These are phyloP conservation scores for Lyophyllum decastes DNA, from an alignment of 768 basidiomycete genomes.

Conservation along the genomic window DNA sequence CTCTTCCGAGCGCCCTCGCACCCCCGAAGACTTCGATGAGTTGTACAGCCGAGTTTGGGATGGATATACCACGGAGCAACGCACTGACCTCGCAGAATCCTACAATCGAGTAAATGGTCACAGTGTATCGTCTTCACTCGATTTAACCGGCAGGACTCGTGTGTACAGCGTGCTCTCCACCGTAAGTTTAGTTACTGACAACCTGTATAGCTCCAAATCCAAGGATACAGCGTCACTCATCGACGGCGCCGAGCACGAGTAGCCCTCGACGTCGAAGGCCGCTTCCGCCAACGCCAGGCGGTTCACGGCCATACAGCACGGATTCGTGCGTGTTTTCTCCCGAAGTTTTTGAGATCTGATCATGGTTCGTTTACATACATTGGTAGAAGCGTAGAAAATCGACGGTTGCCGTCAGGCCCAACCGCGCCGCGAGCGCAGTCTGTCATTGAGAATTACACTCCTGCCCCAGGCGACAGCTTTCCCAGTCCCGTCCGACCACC, in stretches of 20 bases:
- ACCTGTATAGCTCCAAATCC: constrained; percentile 8
- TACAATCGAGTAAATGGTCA: neutral
- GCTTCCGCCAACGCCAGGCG: constrained; percentile 26
- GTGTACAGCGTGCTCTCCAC: constrained; percentile 1
- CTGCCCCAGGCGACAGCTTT: neutral
- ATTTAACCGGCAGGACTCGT: constrained; percentile 11
- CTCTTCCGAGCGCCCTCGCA: constrained; percentile 11
- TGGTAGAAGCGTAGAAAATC: constrained; percentile 4
- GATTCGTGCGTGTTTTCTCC: constrained; percentile 12
- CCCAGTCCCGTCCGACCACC: neutral
- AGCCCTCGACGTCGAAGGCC: constrained; percentile 20
- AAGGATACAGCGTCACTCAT: constrained; percentile 14
- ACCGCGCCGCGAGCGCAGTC: constrained; percentile 6
- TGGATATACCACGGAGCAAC: constrained; percentile 43
- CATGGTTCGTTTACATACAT: neutral
- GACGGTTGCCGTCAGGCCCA: constrained; percentile 9
- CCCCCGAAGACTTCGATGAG: constrained; percentile 55
- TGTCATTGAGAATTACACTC: neutral
- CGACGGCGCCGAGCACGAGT: constrained; percentile 13
- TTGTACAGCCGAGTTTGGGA: constrained; percentile 60
- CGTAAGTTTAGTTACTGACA: neutral
- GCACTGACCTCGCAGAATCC: constrained; percentile 1
- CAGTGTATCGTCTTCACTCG: neutral
- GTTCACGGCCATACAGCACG: constrained; percentile 9
- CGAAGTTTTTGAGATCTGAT: neutral